A percentile compares a stretch with the other conserved stretches of the same genome.
These are phyloP conservation scores for Fusarium mangiferae DNA, from an alignment of 2,329 filamentous ascomycete genomes.

Conservation along the genomic window DNA sequence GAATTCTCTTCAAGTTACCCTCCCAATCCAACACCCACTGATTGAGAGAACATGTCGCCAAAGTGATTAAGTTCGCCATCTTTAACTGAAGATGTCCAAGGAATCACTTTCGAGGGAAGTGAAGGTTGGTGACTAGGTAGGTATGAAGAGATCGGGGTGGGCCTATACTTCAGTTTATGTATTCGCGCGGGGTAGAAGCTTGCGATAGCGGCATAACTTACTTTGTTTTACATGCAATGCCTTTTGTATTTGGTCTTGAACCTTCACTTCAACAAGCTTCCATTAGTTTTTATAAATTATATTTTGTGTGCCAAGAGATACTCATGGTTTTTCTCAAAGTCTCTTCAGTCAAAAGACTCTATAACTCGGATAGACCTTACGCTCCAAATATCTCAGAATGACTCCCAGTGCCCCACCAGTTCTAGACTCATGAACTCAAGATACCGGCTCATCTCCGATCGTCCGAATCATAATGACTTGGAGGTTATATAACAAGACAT, in stretches of 20 bases:
- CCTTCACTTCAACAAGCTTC: background rate
- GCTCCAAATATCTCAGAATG: slow-evolving; percentile 1
- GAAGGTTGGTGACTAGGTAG: background rate
- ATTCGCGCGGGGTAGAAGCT: slow-evolving; percentile 27
- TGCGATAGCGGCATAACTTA: slow-evolving; percentile 23
- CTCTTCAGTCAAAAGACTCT: background rate
- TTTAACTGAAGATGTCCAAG: background rate
- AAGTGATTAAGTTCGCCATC: slow-evolving; percentile 33
- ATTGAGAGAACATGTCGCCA: slow-evolving; percentile 52
- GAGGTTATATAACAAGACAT: background rate
- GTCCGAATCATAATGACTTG: background rate
- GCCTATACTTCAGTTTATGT: slow-evolving; percentile 12
- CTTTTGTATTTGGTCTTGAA: background rate
- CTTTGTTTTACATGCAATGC: background rate
- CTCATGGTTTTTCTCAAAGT: background rate
- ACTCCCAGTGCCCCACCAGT: slow-evolving; percentile 13
- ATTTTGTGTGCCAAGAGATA: background rate
- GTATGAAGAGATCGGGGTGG: slow-evolving; percentile 5
- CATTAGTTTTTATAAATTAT: background rate
- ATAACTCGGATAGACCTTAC: background rate
- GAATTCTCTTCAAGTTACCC: slow-evolving; percentile 71
- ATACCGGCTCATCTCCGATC: slow-evolving; percentile 6
- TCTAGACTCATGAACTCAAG: background rate
- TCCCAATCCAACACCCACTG: slow-evolving; percentile 51
- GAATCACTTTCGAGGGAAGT: background rate